These are phyloP conservation scores for Lanmaoa pseudosensibilis DNA, from an alignment of 768 basidiomycete species.

Conservation along the genomic window DNA sequence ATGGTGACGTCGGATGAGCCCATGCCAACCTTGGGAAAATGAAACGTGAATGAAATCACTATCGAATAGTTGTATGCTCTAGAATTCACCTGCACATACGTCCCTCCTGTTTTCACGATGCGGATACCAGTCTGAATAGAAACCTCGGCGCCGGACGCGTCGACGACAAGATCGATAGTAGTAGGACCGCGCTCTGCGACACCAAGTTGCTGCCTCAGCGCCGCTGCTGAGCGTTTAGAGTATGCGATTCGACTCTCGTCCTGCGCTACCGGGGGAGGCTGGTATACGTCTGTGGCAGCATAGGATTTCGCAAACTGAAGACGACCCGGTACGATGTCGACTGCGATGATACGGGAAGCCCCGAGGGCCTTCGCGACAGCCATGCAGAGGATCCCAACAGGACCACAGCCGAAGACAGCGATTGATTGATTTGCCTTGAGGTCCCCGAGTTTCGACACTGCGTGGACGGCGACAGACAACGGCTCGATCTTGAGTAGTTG, in stretches of 20 bases:
- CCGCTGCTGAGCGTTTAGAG: constrained; percentile 67
- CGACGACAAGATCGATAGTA: constrained; percentile 82
- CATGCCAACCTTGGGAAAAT: constrained; percentile 70
- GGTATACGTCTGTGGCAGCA: constrained; percentile 75
- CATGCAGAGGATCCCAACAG: constrained; percentile 87
- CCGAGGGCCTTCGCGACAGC: constrained; percentile 95
- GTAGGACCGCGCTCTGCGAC: constrained; percentile 70
- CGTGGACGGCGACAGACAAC: constrained; percentile 88
- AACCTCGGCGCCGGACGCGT: constrained; percentile 90
- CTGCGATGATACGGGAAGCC: constrained; percentile 78
- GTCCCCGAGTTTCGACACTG: constrained; percentile 73
- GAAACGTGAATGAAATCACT: not conserved
- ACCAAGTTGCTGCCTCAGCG: constrained; percentile 62
- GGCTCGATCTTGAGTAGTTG: constrained; percentile 75
- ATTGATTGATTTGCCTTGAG: constrained; percentile 76
- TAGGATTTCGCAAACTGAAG: constrained; percentile 86
- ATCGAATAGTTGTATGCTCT: constrained; percentile 2
- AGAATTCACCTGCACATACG: constrained; percentile 57
- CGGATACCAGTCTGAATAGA: constrained; percentile 86
- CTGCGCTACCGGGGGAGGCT: constrained; percentile 57
- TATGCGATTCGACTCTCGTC: constrained; percentile 71
- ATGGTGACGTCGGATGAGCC: constrained; percentile 74
- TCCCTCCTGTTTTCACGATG: constrained; percentile 75
- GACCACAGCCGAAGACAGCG: constrained; percentile 86
- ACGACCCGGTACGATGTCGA: constrained; percentile 74